These are phyloP conservation scores for Daedaleopsis nitida DNA, from an alignment of 768 basidiomycete species.

Conservation along the genomic window DNA sequence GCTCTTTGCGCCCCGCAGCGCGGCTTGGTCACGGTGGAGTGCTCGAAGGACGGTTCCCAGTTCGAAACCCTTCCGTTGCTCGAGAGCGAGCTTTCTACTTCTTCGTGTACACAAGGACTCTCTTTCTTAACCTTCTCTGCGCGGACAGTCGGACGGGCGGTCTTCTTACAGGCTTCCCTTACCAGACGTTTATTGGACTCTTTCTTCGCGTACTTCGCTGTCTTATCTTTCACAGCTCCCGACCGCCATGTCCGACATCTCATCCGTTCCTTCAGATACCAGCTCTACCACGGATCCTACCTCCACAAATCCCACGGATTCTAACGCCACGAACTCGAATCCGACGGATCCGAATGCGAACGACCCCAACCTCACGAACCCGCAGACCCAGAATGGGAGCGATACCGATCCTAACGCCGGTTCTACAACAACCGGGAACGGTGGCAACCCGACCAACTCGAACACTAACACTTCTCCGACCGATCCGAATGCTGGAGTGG, in stretches of 20 bases:
- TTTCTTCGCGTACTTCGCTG: background rate
- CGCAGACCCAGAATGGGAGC: background rate
- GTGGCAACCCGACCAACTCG: background rate
- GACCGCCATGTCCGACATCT: conserved; percentile 13
- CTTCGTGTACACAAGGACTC: background rate
- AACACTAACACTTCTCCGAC: background rate
- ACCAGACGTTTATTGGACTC: background rate
- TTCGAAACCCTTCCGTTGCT: conserved; percentile 1
- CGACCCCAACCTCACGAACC: conserved; percentile 1
- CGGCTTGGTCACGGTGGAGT: conserved; percentile 10
- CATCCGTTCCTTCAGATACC: conserved; percentile 3
- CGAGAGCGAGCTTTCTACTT: conserved; percentile 7
- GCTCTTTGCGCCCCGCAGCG: background rate
- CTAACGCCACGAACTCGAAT: background rate
- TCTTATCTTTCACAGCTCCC: background rate
- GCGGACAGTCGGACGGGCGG: background rate
- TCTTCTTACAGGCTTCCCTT: background rate
- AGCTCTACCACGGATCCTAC: background rate
- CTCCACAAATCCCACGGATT: background rate
- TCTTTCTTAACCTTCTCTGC: background rate
- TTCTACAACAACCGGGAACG: background rate
- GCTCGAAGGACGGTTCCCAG: background rate
- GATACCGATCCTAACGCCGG: background rate
- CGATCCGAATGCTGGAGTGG: background rate
- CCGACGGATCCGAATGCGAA: background rate